Evolutionary conservation across 2,329 filamentous ascomycete genomes (phyloP), one percentile per base, ranked within the genome.

Genomic region (Colletotrichum tropicale): DNA sequence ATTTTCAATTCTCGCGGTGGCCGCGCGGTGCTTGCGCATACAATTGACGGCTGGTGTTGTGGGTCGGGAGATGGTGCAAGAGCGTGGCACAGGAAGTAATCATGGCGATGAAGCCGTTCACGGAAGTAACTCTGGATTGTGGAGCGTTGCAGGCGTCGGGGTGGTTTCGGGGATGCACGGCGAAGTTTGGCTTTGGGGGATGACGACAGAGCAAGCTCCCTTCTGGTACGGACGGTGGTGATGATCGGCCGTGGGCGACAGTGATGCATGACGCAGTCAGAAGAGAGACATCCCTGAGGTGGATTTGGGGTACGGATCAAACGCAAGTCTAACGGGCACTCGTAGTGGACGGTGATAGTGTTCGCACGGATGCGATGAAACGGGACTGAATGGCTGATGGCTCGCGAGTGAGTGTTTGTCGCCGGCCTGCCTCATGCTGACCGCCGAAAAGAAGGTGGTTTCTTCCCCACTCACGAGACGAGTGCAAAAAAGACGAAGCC

Each of bases 321-420:
- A 58, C 62, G 34, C 26, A 26, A 48, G 24, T 58, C 56, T 62
- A 28, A 58, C 67, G 24, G 70, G 21, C 24, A 26, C 10, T 62
- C 15, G 15, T 61, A 32, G 32, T 58, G 55, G 65, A 48, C 8
- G 30, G 48, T 32, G 62, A 62, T 38, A 30, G 62, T 64, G 48
- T 60, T 73, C 69, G 74, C 58, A 71, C 67, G 38, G 67, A 68
- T 71, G 67, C 43, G 38, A 65, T 68, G 75, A 76, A 76, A 75
- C 71, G 62, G 62, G 34, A 32, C 64, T 48, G 30, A 36, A 38
- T 66, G 48, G 48, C 55, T 15, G 18, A 21, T 62, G 30, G 55
- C 15, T 15, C 15, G 28, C 18, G 18, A 12, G 55, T 34, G 26
- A 38, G 32, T 73, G 36, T 15, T 32, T 30, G 26, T 55, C 60